These are phyloP conservation scores for Phylloporus sp. DNA, from an alignment of 768 basidiomycete species.

Conservation along the genomic window DNA sequence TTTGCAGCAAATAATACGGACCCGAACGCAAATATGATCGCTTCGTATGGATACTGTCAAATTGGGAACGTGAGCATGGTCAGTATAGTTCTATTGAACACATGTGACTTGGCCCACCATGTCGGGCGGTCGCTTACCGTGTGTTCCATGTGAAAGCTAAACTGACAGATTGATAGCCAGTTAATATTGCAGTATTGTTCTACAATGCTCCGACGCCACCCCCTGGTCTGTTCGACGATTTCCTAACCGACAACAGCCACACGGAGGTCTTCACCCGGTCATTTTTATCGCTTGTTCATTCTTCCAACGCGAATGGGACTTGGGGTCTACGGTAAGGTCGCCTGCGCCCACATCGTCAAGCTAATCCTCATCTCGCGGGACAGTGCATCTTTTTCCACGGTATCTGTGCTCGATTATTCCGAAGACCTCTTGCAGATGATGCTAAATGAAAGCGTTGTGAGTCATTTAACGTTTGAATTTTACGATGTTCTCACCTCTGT, in stretches of 20 bases:
- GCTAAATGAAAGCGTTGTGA: constrained; percentile 15
- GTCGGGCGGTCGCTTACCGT: not conserved
- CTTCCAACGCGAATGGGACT: constrained; percentile 15
- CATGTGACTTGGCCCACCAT: not conserved
- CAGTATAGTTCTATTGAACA: constrained; percentile 5
- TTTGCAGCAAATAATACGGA: constrained; percentile 21
- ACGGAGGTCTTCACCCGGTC: constrained; percentile 18
- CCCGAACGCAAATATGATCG: constrained; percentile 36
- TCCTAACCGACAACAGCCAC: constrained; percentile 23
- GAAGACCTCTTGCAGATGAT: constrained; percentile 18
- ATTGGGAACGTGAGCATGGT: constrained; percentile 36
- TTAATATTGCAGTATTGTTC: constrained; percentile 42
- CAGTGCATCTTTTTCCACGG: constrained; percentile 22
- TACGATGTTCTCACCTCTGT: not conserved
- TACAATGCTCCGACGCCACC: constrained; percentile 46
- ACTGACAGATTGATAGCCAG: constrained; percentile 8
- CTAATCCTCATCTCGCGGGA: not conserved
- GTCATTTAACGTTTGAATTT: not conserved
- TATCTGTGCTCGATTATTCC: constrained; percentile 23
- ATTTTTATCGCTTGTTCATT: constrained; percentile 24
- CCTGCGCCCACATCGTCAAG: not conserved
- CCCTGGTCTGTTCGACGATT: constrained; percentile 24
- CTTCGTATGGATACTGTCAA: constrained; percentile 33
- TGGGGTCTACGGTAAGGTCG: constrained; percentile 23
- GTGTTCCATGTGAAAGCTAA: not conserved